Conservation (phyloP, 805 yeast species). For the Sungouiozyma ichnusensis region DNA sequence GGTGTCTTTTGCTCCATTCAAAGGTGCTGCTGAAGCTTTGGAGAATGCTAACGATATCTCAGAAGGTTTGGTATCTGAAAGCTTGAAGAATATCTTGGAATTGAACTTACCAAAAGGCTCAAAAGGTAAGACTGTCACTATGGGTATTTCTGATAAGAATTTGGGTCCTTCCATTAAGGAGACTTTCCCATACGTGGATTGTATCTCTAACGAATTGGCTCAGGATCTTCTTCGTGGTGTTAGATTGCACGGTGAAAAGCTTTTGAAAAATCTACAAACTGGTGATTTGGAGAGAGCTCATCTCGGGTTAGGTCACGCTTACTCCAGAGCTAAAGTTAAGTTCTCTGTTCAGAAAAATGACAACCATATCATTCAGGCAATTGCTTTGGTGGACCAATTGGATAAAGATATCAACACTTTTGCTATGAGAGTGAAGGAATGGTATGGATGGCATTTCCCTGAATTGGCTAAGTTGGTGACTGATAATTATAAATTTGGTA, state of each 20-base stretch:
- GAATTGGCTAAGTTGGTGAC: conserved; percentile 86
- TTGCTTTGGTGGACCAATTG: conserved; percentile 91
- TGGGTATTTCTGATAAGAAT: conserved; percentile 90
- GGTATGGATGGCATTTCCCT: conserved; percentile 99
- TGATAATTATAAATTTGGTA: conserved; percentile 81
- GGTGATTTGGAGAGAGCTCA: conserved; percentile 98
- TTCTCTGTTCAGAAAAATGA: conserved; percentile 97
- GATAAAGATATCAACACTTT: conserved; percentile 97
- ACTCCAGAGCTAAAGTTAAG: conserved; percentile 98
- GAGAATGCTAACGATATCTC: conserved; percentile 97
- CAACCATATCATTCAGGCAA: conserved; percentile 97
- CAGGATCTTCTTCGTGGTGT: conserved; percentile 94
- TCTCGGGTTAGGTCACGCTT: conserved; percentile 97
- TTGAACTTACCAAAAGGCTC: conserved; percentile 75
- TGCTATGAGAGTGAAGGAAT: conserved; percentile 94
- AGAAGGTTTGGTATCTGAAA: conserved; percentile 92
- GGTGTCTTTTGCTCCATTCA: conserved; percentile 94
- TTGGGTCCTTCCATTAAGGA: conserved; percentile 97
- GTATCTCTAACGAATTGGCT: conserved; percentile 81
- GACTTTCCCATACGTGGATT: conserved; percentile 76
- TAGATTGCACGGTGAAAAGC: conserved; percentile 79
- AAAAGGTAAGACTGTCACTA: conserved; percentile 51
- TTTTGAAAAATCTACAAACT: conserved; percentile 81
- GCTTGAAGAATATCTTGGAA: conserved; percentile 80
- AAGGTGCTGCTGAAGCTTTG: conserved; percentile 98